Percentiles rank a stretch among this genome's conserved stretches.
phyloP scores from a whole-genome alignment of 139 green algal species.

The Chlorella sp. region DNA sequence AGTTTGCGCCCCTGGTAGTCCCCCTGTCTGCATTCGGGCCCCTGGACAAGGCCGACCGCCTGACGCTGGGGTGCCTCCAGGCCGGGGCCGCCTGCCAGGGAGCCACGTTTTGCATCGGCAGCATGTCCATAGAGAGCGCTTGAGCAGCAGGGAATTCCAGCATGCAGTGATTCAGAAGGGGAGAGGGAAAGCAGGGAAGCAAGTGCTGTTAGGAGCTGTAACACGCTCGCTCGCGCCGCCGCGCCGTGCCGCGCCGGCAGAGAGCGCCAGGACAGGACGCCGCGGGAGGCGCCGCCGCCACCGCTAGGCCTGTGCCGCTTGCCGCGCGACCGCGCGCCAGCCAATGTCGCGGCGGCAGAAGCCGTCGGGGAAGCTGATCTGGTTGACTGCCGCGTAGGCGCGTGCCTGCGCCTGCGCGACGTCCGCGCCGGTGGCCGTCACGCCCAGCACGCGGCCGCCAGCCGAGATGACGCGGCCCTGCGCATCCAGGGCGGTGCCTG shows the following conservation, averaged over 20 bases:
- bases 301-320: no score
- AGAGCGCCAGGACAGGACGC: no score
- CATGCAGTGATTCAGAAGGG: no score
- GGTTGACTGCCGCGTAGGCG: slow-evolving; percentile 82
- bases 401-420: slow-evolving; percentile 72
- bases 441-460: slow-evolving; percentile 83
- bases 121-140: no score
- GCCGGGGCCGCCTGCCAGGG: no score
- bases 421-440: slow-evolving; percentile 73
- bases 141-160: no score
- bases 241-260: no score
- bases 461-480: slow-evolving; percentile 47
- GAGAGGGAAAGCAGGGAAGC: no score
- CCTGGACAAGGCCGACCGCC: neutral
- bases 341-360: slow-evolving; percentile 91
- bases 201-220: no score
- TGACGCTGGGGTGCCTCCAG: slow-evolving; percentile 20
- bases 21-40: neutral
- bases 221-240: no score
- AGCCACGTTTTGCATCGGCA: no score
- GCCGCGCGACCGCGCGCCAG: slow-evolving; percentile 75
- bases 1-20: neutral
- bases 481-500: slow-evolving; percentile 64
- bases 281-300: no score
- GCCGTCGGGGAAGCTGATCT: slow-evolving; percentile 79